phyloP scores from a whole-genome alignment of 164 flowering plant genomes.

The Stephania cephalantha region DNA sequence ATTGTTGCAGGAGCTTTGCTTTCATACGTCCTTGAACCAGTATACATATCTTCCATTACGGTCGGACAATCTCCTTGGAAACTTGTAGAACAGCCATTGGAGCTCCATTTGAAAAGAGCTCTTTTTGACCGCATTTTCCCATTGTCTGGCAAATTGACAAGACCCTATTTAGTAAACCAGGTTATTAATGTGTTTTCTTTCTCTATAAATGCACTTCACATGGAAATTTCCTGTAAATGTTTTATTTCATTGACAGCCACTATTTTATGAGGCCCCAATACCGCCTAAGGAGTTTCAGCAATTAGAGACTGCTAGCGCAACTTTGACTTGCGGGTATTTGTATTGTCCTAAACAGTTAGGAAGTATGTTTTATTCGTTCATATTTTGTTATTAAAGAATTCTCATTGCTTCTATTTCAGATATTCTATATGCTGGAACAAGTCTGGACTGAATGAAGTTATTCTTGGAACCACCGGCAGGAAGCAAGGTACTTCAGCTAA shows the following conservation, averaged over 20 bases:
- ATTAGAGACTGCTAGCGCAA: slow-evolving; percentile 48
- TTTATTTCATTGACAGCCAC: slow-evolving; percentile 46
- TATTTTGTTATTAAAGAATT: not conserved
- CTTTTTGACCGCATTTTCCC: slow-evolving; percentile 45
- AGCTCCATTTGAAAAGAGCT: slow-evolving; percentile 38
- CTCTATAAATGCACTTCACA: not conserved
- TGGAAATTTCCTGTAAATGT: not conserved
- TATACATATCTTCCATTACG: slow-evolving; percentile 74
- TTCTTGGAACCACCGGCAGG: slow-evolving; percentile 98
- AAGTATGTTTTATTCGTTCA: not conserved
- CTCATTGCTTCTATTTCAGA: slow-evolving; percentile 29
- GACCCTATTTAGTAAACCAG: slow-evolving; percentile 64
- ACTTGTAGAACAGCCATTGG: slow-evolving; percentile 26
- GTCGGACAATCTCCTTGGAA: slow-evolving; percentile 42
- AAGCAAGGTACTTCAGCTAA: slow-evolving; percentile 95
- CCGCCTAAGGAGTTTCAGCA: slow-evolving; percentile 85
- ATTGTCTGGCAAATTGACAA: slow-evolving; percentile 35
- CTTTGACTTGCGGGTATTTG: slow-evolving; percentile 80
- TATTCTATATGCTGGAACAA: slow-evolving; percentile 93
- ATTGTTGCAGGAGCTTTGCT: slow-evolving; percentile 74
- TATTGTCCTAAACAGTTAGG: not conserved
- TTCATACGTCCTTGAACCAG: slow-evolving; percentile 75
- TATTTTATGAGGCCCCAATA: slow-evolving; percentile 51
- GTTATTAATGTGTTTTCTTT: slow-evolving; percentile 28
- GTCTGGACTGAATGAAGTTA: slow-evolving; percentile 79